Evolutionary conservation across 495 filamentous ascomycete species (phyloP), one percentile per base, ranked within the genome.

Genomic region (Alectoria sarmentosa): DNA sequence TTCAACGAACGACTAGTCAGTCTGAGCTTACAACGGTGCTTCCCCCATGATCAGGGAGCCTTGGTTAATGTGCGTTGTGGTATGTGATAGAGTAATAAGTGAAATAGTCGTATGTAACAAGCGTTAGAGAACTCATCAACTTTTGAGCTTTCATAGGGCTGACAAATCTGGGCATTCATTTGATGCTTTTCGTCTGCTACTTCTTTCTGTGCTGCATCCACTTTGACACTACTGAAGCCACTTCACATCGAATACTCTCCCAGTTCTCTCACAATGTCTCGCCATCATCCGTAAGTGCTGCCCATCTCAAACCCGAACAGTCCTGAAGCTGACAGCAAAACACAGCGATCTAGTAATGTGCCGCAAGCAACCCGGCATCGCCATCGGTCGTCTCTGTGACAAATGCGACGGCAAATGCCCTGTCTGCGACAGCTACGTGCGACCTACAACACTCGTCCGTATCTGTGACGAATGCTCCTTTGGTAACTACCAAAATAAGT

Each of bases 341-440:
- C 72, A 46, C 73, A 90, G 88, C 75, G 94, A 99, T 81, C 87
- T 99, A 66, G 94, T 99, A 69, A 99, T 99, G 94, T 99, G 94
- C 85, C 93, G 95, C 79, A 98, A 98, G 81, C 92, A 96, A 75
- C 80, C 95, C 65, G 94, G 94, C 77, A 98, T 98, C 75, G 90
- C 92, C 67, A 97, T 98, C 86, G 94, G 95, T 73, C 92, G 94
- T 34, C 89, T 99, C 73, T 99, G 94, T 83, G 94, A 99, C 82
- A 99, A 99, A 78, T 99, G 94, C 80, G 94, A 99, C 79, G 94
- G 94, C 78, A 99, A 98, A 83, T 99, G 94, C 69, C 94, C 94
- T 52, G 91, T 98, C 66, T 99, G 94, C 84, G 94, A 99, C 75
- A 93, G 89, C 67, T 99, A 99, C 83, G 94, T 99, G 65, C 91